Conservation (phyloP, 139 green algal genomes). For the Gonium pectorale region DNA sequence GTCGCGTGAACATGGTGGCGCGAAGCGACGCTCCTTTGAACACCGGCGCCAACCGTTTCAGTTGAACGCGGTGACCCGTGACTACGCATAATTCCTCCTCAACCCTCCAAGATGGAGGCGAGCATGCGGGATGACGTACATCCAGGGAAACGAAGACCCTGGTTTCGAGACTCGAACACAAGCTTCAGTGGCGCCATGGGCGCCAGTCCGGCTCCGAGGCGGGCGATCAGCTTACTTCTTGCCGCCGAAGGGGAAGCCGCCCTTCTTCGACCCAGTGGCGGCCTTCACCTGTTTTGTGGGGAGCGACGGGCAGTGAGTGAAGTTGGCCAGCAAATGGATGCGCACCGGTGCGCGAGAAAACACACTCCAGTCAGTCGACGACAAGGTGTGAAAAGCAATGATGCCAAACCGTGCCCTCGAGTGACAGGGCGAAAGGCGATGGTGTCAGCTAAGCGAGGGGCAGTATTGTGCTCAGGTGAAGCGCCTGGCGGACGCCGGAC, state of each 20-base stretch:
- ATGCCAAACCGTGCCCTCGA: too few species aligned
- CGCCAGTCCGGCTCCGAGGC: too few species aligned
- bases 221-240: conserved; percentile 15
- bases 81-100: too few species aligned
- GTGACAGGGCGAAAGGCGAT: neutral
- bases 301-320: neutral
- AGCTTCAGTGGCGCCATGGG: too few species aligned
- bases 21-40: too few species aligned
- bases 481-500: neutral
- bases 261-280: conserved; percentile 32
- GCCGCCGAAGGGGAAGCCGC: conserved; percentile 36
- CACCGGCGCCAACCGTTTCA: too few species aligned
- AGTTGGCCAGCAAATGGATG: neutral
- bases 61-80: too few species aligned
- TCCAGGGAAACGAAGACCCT: too few species aligned
- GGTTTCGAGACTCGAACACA: neutral
- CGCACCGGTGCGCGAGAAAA: neutral
- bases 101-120: too few species aligned
- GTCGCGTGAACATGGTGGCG: too few species aligned
- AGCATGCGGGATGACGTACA: too few species aligned
- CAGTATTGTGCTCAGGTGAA: too few species aligned
- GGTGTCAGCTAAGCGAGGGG: neutral
- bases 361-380: neutral
- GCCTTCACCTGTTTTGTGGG: conserved; percentile 13
- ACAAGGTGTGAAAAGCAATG: neutral